phyloP scores from a whole-genome alignment of 768 basidiomycete genomes.

The Rhizopogon vulgaris region DNA sequence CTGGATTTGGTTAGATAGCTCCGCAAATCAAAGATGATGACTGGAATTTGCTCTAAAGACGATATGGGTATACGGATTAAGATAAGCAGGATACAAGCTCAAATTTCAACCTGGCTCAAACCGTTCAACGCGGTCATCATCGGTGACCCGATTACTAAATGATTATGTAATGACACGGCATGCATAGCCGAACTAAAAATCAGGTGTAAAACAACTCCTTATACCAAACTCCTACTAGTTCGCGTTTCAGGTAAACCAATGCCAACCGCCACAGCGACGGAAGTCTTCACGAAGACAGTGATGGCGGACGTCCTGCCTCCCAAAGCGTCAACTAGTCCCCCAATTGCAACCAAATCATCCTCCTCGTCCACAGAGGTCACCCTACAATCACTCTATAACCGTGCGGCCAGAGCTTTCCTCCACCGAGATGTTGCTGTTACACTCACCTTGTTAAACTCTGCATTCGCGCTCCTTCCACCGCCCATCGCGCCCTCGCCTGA shows the following conservation, averaged over 20 bases:
- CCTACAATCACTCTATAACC: conserved; percentile 66
- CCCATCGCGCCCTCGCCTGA: conserved; percentile 31
- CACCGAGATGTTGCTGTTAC: conserved; percentile 67
- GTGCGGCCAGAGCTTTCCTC: conserved; percentile 75
- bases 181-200: too few species aligned
- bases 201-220: too few species aligned
- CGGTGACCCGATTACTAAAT: too few species aligned
- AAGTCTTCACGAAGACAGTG: conserved; percentile 22
- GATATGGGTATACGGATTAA: too few species aligned
- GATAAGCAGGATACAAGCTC: too few species aligned
- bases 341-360: conserved; percentile 2
- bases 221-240: neutral
- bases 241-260: conserved; percentile 19
- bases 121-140: too few species aligned
- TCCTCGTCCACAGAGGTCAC: conserved; percentile 38
- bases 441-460: conserved; percentile 57
- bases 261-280: conserved; percentile 47
- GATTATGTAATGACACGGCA: too few species aligned
- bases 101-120: too few species aligned
- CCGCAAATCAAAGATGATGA: too few species aligned
- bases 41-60: too few species aligned
- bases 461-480: conserved; percentile 54
- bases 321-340: conserved; percentile 23
- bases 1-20: too few species aligned
- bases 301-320: conserved; percentile 26